Evolutionary conservation across 257 asterid species (phyloP).

Genomic region (Plantago major): DNA sequence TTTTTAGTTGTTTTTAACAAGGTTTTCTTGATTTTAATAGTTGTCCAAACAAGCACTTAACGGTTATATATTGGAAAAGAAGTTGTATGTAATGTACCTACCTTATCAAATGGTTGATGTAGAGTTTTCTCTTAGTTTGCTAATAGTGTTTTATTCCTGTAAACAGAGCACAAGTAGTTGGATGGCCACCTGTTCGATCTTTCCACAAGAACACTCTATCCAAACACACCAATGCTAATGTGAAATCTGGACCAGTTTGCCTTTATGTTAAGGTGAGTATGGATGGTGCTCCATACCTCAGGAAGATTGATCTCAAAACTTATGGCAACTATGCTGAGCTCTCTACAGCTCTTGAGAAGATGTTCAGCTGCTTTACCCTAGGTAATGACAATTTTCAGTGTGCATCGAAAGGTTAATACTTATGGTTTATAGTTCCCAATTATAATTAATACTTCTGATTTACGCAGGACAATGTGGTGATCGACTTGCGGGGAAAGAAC

Average conservation of each 20-base stretch:
- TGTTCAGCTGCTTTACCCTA: constrained; percentile 81
- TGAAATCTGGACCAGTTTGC: constrained; percentile 39
- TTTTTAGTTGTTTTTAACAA: no score
- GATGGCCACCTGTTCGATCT: constrained; percentile 90
- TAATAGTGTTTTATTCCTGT: background rate
- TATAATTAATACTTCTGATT: background rate
- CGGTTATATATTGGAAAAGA: background rate
- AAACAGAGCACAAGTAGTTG: constrained; percentile 76
- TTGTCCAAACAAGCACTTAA: no score
- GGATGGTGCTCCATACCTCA: constrained; percentile 91
- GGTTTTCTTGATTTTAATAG: no score
- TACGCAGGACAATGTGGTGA: constrained; percentile 55
- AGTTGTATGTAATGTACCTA: no score
- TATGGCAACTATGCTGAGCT: constrained; percentile 51
- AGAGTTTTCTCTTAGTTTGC: no score
- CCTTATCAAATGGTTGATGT: no score
- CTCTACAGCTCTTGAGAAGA: constrained; percentile 73
- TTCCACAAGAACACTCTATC: constrained; percentile 65
- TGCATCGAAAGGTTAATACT: background rate
- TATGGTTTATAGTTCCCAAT: background rate
- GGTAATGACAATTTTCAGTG: constrained; percentile 26
- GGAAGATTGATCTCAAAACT: constrained; percentile 74
- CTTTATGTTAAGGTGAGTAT: constrained; percentile 78
- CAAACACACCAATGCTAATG: constrained; percentile 33
- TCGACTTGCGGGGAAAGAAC: constrained; percentile 42